Evolutionary conservation across 2,329 filamentous ascomycete genomes (phyloP).

Genomic region (Blumeriella jaapii): DNA sequence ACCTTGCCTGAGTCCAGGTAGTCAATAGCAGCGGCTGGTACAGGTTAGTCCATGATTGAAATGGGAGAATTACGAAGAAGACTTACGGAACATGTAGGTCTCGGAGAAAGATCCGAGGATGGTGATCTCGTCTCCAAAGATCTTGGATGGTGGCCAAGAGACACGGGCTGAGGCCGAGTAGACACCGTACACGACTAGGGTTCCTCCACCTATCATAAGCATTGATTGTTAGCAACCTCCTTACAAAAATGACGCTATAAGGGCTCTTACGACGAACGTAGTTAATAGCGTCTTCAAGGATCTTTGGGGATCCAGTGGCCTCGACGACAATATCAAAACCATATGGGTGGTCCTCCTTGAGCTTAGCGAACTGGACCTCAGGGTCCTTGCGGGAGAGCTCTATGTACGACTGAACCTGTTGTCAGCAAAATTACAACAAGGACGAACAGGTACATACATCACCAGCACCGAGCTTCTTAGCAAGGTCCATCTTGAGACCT

Average conservation of each 20-base stretch:
- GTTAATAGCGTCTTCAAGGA: constrained; percentile 60
- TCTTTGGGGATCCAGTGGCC: constrained; percentile 56
- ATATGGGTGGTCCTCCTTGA: constrained; percentile 55
- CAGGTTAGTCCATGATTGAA: neutral
- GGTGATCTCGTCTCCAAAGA: constrained; percentile 57
- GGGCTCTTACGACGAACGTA: constrained; percentile 62
- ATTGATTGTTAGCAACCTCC: too few species aligned
- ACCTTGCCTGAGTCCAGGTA: constrained; percentile 49
- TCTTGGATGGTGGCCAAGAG: constrained; percentile 59
- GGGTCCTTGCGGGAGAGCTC: constrained; percentile 43
- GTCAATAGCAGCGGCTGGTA: constrained; percentile 39
- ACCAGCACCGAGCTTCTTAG: constrained; percentile 42
- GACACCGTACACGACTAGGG: constrained; percentile 59
- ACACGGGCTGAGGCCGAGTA: constrained; percentile 52
- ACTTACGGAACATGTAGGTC: constrained; percentile 59
- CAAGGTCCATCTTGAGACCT: constrained; percentile 61
- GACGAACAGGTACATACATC: too few species aligned
- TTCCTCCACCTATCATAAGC: too few species aligned
- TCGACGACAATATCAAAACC: constrained; percentile 65
- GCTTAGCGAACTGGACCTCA: constrained; percentile 45
- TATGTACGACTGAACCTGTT: too few species aligned
- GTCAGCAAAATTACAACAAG: too few species aligned
- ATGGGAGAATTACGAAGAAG: constrained; percentile 17
- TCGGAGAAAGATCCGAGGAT: constrained; percentile 65
- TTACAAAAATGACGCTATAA: too few species aligned